Evolutionary conservation across 768 basidiomycete genomes (phyloP), one percentile per base, ranked within the genome.

Genomic region (Lyophyllum atratum): DNA sequence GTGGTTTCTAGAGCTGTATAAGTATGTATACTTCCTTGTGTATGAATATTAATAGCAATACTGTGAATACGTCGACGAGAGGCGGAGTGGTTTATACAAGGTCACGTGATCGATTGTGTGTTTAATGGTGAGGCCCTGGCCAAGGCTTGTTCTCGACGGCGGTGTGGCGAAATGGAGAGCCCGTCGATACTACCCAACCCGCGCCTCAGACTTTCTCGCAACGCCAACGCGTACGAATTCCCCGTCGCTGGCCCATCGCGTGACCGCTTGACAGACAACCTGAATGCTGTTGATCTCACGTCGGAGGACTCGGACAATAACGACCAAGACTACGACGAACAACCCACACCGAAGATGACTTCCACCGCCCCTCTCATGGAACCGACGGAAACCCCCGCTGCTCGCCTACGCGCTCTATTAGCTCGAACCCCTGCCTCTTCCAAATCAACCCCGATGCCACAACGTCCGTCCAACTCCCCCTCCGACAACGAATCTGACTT

Each of bases 331-430:
- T 74, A 76, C 12, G 74, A 76, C 56, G 66, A 70, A 15, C 70
- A 71, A 53, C 67, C 76, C 22, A 78, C 78, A 7, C 79, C 81
- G 26, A 72, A 68, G 66, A 50, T 69, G 21, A 64, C 66, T 52
- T 59, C 68, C 52, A 61, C 71, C 51, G 57, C 68, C 34, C 42
- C 56, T 19, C 43, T 64, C 34, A 44, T 57, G 2, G 64, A 66
- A 26, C 49, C 65, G 21, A 66, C 62, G 3, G 79, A 79, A 50
- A 85, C 79, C 2, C 82, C 86, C 7, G 85, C 87, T 19, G 80
- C 77, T 21, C 83, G 85, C 47, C 79, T 90, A 19, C 85, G 88
- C 46, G 85, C 85, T 22, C 71, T 89, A 4, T 73, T 89, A 9
- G 72, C 78, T 29, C 82, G 79, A 55, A 73, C 83, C 53, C 79